Conservation (phyloP, 352 stramenopile species). For the Pilasporangium apinafurcum region DNA sequence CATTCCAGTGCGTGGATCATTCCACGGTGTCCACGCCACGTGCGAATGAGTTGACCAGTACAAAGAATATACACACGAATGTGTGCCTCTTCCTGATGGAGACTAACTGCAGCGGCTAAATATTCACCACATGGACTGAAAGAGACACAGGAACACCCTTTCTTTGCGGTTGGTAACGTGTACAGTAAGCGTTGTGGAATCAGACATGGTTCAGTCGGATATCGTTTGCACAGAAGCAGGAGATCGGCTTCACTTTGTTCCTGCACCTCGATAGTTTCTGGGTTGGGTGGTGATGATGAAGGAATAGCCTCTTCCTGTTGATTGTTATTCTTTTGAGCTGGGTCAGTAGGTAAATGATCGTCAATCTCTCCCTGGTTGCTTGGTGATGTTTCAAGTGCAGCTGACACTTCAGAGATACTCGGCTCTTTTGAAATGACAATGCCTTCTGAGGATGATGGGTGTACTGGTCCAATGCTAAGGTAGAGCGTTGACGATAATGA, state of each 20-base stretch:
- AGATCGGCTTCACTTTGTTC: constrained; percentile 5
- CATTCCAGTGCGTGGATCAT: constrained; percentile 64
- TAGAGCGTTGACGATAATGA: constrained; percentile 31
- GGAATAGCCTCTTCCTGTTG: too few species aligned
- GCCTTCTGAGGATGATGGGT: not conserved
- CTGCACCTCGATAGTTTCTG: not conserved
- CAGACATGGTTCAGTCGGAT: constrained; percentile 34
- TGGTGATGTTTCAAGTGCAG: not conserved
- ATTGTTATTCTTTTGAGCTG: too few species aligned
- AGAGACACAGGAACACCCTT: constrained; percentile 44
- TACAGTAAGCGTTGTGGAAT: constrained; percentile 50
- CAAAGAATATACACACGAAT: constrained; percentile 43
- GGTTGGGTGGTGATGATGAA: not conserved
- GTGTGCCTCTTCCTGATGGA: constrained; percentile 24
- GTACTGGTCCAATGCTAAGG: constrained; percentile 1
- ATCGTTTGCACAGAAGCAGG: constrained; percentile 23
- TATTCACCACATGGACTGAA: constrained; percentile 58
- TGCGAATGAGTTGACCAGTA: constrained; percentile 22
- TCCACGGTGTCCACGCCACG: constrained; percentile 35
- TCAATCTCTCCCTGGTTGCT: too few species aligned
- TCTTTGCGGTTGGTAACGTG: constrained; percentile 41
- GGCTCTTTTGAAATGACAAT: too few species aligned
- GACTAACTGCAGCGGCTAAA: constrained; percentile 36
- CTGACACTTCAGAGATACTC: not conserved
- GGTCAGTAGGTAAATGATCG: too few species aligned